phyloP scores from a whole-genome alignment of 306 rosid genomes.

The Lathyrus tuberosus region DNA sequence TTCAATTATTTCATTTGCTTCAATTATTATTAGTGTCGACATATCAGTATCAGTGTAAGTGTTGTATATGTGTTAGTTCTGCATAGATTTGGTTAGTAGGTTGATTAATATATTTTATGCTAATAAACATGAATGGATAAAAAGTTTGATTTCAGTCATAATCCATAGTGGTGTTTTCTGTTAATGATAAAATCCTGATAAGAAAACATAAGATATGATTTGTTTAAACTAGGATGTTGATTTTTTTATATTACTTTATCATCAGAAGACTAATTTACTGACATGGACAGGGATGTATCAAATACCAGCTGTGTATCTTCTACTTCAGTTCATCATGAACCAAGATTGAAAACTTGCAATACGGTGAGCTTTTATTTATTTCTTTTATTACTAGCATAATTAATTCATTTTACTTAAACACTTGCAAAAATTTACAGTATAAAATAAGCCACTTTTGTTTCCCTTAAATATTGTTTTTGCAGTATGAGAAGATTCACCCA shows the following conservation, averaged over 20 bases:
- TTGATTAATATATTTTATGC: not conserved
- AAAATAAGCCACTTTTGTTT: slow-evolving; percentile 18
- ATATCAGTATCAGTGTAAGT: too few species aligned
- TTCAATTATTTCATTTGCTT: too few species aligned
- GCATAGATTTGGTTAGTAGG: too few species aligned
- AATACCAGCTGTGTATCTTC: slow-evolving; percentile 37
- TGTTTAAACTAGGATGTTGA: slow-evolving; percentile 27
- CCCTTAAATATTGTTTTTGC: slow-evolving; percentile 34
- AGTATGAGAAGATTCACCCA: slow-evolving; percentile 66
- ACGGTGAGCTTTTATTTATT: slow-evolving; percentile 40
- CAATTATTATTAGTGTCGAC: too few species aligned
- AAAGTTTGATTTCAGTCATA: slow-evolving; percentile 15
- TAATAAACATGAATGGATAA: slow-evolving; percentile 14
- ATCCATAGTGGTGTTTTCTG: slow-evolving; percentile 21
- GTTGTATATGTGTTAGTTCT: too few species aligned
- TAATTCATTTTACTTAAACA: slow-evolving; percentile 22
- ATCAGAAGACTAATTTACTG: slow-evolving; percentile 28
- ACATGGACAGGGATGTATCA: slow-evolving; percentile 47
- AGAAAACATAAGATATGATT: slow-evolving; percentile 4
- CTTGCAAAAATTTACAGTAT: not conserved
- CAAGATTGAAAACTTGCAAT: slow-evolving; percentile 38
- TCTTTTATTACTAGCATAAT: slow-evolving; percentile 23
- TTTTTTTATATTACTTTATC: slow-evolving; percentile 24
- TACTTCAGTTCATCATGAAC: slow-evolving; percentile 37
- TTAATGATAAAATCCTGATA: slow-evolving; percentile 17